A percentile compares a stretch with the other conserved stretches of the same genome.
Conservation (phyloP, 1,284 basidiomycete genomes). For the Apiotrichum siamense region DNA sequence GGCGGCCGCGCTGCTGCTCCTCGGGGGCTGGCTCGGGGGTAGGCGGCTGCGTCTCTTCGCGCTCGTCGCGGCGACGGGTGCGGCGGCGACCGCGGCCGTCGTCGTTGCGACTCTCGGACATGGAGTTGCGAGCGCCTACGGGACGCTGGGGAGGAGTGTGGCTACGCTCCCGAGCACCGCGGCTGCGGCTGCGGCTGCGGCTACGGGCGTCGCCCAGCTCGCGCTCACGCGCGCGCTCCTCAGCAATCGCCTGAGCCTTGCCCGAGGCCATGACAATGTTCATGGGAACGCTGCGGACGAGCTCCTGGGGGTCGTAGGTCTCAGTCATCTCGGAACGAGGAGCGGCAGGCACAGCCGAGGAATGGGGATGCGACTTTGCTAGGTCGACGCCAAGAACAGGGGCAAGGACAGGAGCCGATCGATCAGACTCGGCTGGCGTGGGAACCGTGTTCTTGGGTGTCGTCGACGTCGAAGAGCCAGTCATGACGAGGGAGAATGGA, state of each 20-base stretch:
- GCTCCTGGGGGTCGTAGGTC: slow-evolving; percentile 15
- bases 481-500: background rate
- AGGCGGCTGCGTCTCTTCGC: background rate
- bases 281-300: slow-evolving; percentile 41
- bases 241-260: slow-evolving; percentile 14
- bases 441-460: background rate
- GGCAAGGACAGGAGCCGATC: background rate
- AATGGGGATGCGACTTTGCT: background rate
- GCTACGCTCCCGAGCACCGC: background rate
- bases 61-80: background rate
- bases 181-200: slow-evolving; percentile 3
- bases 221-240: slow-evolving; percentile 23
- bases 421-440: background rate
- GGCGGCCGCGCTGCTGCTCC: slow-evolving; percentile 14
- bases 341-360: background rate
- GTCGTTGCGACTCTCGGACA: slow-evolving; percentile 21
- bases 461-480: background rate
- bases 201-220: slow-evolving; percentile 17
- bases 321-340: background rate
- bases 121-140: slow-evolving; percentile 3
- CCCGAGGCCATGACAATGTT: slow-evolving; percentile 33
- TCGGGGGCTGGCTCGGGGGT: background rate
- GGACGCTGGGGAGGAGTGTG: background rate
- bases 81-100: slow-evolving; percentile 9
- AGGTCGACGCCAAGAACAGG: background rate